phyloP scores from a whole-genome alignment of 2,329 filamentous ascomycete species.

The Elsinoe ampelina region DNA sequence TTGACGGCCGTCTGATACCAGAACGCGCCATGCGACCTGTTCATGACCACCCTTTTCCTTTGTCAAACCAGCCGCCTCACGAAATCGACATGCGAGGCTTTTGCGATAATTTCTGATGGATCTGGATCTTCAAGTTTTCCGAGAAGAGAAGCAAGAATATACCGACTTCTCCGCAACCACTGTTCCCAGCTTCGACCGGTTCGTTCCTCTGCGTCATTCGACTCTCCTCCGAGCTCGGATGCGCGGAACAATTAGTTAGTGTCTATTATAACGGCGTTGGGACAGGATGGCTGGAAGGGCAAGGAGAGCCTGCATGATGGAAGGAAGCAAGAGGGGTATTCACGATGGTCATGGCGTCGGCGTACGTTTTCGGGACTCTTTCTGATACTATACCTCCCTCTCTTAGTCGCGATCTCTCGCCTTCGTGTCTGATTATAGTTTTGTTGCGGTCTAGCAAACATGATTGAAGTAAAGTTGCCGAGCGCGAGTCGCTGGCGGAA shows the following conservation, averaged over 20 bases:
- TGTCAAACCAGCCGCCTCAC: constrained; percentile 1
- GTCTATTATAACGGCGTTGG: constrained; percentile 9
- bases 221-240: neutral
- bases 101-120: constrained; percentile 6
- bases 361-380: neutral
- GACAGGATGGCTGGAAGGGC: neutral
- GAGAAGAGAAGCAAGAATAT: neutral
- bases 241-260: neutral
- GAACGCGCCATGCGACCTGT: neutral
- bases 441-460: neutral
- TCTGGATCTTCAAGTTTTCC: constrained; percentile 6
- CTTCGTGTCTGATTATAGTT: too few species aligned
- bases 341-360: constrained; percentile 6
- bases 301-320: neutral
- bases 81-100: neutral
- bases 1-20: neutral
- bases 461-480: neutral
- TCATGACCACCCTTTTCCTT: constrained; percentile 7
- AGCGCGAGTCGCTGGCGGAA: neutral
- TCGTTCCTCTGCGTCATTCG: neutral
- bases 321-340: neutral
- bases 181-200: neutral
- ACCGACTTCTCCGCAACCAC: neutral
- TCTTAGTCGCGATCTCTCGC: neutral
- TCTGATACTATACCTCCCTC: constrained; percentile 3